These are phyloP conservation scores for Triticum dicoccoides DNA, from an alignment of 176 grass and related monocot species.

Conservation along the genomic window DNA sequence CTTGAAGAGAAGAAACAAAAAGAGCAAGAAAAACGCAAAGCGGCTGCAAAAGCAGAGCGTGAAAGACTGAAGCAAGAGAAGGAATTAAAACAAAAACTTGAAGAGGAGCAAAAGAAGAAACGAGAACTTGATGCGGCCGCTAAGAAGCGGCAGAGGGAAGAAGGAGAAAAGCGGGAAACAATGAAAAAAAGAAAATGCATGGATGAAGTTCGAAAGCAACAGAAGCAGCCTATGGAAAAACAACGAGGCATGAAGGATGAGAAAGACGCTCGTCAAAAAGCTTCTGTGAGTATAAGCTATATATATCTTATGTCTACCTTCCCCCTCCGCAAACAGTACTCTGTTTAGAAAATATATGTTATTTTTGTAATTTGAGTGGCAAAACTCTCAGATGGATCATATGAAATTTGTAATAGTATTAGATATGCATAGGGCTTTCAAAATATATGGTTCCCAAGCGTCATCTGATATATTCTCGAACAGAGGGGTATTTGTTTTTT, in stretches of 20 bases:
- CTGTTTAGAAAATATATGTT: background rate
- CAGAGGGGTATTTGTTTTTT: background rate
- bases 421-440: background rate
- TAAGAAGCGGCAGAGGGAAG: constrained; percentile 91
- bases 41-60: constrained; percentile 65
- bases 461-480: background rate
- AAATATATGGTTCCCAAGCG: background rate
- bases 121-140: constrained; percentile 54
- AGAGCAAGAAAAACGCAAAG: constrained; percentile 81
- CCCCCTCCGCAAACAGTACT: background rate
- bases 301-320: constrained; percentile 9
- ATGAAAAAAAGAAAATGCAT: constrained; percentile 63
- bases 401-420: background rate
- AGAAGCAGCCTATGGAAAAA: constrained; percentile 43
- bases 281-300: constrained; percentile 56
- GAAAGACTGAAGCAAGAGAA: constrained; percentile 78
- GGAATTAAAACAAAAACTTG: constrained; percentile 69
- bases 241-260: constrained; percentile 29
- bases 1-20: constrained; percentile 85
- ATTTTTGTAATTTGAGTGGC: background rate
- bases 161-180: constrained; percentile 68
- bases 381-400: background rate
- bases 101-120: constrained; percentile 69
- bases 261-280: constrained; percentile 45
- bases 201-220: constrained; percentile 59